Evolutionary conservation across 805 yeast species (phyloP), one percentile per base, ranked within the genome.

Genomic region (Myxozyma sirexii): DNA sequence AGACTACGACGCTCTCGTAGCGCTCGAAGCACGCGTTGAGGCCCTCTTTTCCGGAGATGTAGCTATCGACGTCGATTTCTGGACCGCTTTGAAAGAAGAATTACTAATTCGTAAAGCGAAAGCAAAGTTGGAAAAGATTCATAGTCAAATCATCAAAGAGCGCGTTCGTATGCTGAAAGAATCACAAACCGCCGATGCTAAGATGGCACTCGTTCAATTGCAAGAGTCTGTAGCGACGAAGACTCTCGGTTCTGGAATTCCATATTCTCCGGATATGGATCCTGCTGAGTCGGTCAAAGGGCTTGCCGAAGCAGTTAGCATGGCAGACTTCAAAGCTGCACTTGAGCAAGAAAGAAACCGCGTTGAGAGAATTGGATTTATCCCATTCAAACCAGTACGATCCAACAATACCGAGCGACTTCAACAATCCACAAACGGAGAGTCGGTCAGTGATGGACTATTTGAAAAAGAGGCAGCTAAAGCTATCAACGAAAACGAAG

Each of bases 51-150:
- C 41, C 7, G 47, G 59, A 15, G 62, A 62, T 29, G 61, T 57
- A 3, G 57, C 59, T 0, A 53, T 69, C 8, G 73, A 72, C 44
- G 60, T 62, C 5, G 72, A 68, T 41, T 72, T 72, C 52, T 72
- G 75, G 75, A 52, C 53, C 13, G 67, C 59, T 24, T 42, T 72
- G 46, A 48, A 64, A 24, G 60, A 64, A 29, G 69, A 69, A 42
- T 47, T 72, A 26, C 17, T 50, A 19, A 52, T 56, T 10, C 60
- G 68, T 21, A 71, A 66, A 39, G 64, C 71, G 3, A 45, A 47
- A 29, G 54, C 60, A 5, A 54, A 58, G 19, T 24, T 70, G 43
- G 43, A 50, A 24, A 48, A 46, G 17, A 42, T 60, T 10, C 61
- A 60, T 51, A 54, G 48, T 12, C 13, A 27, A 15, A 65, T 56